Evolutionary conservation across 2,329 filamentous ascomycete species (phyloP).

Genomic region (Microdochium trichocladiopsis): DNA sequence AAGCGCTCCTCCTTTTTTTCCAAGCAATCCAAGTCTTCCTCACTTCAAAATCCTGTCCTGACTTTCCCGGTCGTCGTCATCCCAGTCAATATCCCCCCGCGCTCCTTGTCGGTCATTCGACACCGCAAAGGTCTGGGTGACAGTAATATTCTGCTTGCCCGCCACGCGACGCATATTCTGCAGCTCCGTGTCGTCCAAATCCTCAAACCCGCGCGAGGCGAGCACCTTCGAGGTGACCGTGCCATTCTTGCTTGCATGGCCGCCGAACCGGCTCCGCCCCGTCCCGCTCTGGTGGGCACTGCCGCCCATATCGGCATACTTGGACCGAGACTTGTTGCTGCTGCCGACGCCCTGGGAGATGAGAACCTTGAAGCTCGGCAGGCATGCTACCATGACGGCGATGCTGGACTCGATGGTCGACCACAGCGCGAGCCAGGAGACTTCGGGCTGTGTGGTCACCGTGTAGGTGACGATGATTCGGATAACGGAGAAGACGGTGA

Average conservation of each 20-base stretch:
- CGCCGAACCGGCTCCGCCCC: background rate
- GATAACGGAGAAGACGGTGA: slow-evolving; percentile 6
- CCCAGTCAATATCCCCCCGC: background rate
- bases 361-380: slow-evolving; percentile 1
- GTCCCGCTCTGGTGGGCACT: background rate
- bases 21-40: too few relatives aligned
- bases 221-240: background rate
- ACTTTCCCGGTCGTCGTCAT: background rate
- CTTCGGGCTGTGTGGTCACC: background rate
- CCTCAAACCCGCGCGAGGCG: background rate
- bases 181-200: background rate
- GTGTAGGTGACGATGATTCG: background rate
- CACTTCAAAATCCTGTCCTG: background rate
- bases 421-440: slow-evolving; percentile 1
- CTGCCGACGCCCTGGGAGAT: background rate
- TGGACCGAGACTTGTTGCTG: background rate
- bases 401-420: background rate
- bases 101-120: background rate
- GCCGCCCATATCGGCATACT: background rate
- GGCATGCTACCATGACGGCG: slow-evolving; percentile 1
- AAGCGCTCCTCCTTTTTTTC: too few relatives aligned
- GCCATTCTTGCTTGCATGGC: background rate
- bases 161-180: background rate
- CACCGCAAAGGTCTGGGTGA: background rate
- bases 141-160: background rate